Evolutionary conservation across 768 basidiomycete genomes (phyloP), one percentile per base, ranked within the genome.

Genomic region (Plicaturopsis crispa): DNA sequence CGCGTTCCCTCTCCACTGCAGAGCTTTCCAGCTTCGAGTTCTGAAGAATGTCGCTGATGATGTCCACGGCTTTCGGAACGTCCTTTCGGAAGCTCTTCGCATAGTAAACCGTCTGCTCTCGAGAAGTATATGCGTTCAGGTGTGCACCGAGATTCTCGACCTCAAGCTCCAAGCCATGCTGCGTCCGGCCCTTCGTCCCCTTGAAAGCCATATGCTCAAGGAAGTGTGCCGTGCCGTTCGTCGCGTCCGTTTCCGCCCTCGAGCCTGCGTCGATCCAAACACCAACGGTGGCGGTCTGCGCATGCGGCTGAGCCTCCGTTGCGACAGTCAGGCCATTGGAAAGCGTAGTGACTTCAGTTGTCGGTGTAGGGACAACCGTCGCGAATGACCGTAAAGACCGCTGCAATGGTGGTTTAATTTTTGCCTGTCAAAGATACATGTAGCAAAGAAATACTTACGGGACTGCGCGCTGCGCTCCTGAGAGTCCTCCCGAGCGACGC

Each of bases 231-330:
- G 91, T 92, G 36, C 96, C 96, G 50, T 84, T 93, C 26, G 89
- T 94, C 63, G 79, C 78, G 66, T 90, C 84, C 33, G 86, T 94
- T 75, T 99, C 96, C 42, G 92, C 93, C 40, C 96, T 78, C 47
- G 89, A 92, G 47, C 96, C 96, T 42, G 96, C 94, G 59, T 98
- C 94, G 52, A 99, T 94, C 92, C 92, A 99, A 43, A 98, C 84
- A 46, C 96, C 96, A 24, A 97, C 91, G n/a, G 94, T 99, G 5
- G 93, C 92, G 1, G 96, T 98, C 64, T 93, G 86, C 4, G 90
- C 84, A 58, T 88, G 83, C 4, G 88, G 74, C 44, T 91, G 86
- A 6, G 85, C 66, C 62, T 94, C 91, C 2, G 92, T 94, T 35
- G 93, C 93, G 48, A 99, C 82, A 10, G 91, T 94, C 41, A 99